These are phyloP conservation scores for Haplosporangium gracile DNA, from an alignment of 192 early-diverging fungal species.

Conservation along the genomic window DNA sequence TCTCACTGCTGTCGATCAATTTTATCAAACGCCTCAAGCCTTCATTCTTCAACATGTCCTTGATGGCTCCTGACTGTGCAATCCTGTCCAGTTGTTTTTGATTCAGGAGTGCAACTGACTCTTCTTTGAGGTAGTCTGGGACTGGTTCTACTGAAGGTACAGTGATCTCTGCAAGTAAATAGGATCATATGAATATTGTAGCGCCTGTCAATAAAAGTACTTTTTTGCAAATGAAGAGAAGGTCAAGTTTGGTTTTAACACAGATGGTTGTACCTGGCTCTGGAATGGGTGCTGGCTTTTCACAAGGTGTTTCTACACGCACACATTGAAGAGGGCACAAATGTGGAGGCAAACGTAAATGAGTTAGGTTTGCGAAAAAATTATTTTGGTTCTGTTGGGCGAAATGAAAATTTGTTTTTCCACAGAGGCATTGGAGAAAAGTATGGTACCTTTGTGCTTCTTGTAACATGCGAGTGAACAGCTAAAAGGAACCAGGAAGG, in stretches of 20 bases:
- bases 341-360: neutral
- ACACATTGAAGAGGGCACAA: neutral
- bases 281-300: conserved; percentile 41
- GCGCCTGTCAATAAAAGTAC: too few species aligned
- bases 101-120: conserved; percentile 39
- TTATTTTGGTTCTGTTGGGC: neutral
- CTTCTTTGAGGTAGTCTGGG: conserved; percentile 46
- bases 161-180: conserved; percentile 2
- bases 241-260: neutral
- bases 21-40: conserved; percentile 28
- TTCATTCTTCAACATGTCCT: conserved; percentile 45
- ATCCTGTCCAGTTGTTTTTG: conserved; percentile 32
- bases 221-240: neutral
- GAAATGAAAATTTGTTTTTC: neutral
- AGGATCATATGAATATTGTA: too few species aligned
- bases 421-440: too few species aligned
- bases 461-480: conserved; percentile 54
- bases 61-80: conserved; percentile 22
- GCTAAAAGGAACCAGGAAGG: neutral
- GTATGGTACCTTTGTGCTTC: conserved; percentile 46
- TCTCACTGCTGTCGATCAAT: conserved; percentile 53
- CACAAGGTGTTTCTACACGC: conserved; percentile 38
- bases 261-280: conserved; percentile 41
- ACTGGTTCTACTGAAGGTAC: conserved; percentile 37
- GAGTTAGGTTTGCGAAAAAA: neutral